A percentile compares a stretch with the other conserved stretches of the same genome.
phyloP scores from a whole-genome alignment of 768 basidiomycete genomes.

The Lactarius vividus region DNA sequence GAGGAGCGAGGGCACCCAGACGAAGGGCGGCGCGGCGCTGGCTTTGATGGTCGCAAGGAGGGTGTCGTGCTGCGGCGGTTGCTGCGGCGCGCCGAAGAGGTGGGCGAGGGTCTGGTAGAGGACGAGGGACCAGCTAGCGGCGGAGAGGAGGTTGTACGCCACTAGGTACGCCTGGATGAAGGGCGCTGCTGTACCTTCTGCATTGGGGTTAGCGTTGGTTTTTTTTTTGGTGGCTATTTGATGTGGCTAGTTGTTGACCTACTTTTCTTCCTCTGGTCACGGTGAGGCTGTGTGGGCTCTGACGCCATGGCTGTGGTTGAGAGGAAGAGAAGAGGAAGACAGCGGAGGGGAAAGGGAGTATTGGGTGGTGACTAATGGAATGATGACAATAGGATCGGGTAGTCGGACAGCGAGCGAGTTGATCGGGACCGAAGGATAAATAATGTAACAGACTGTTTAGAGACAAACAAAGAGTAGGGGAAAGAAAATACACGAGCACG shows the following conservation, averaged over 20 bases:
- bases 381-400: background rate
- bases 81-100: background rate
- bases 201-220: background rate
- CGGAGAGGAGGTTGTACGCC: slow-evolving; percentile 26
- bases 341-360: background rate
- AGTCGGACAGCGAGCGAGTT: background rate
- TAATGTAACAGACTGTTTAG: slow-evolving; percentile 3
- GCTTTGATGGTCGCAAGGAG: slow-evolving; percentile 14
- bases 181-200: slow-evolving; percentile 2
- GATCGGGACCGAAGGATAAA: slow-evolving; percentile 7
- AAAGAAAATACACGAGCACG: slow-evolving; percentile 8
- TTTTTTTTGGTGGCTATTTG: background rate
- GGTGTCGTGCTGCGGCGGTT: background rate
- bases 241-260: background rate
- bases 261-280: background rate
- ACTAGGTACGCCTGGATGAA: slow-evolving; percentile 28
- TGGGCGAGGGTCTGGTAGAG: slow-evolving; percentile 25
- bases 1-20: slow-evolving; percentile 38
- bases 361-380: background rate
- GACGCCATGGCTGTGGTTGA: background rate
- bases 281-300: background rate
- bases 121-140: slow-evolving; percentile 21
- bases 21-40: slow-evolving; percentile 2
- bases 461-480: background rate
- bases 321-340: background rate